Evolutionary conservation across 2,329 filamentous ascomycete genomes (phyloP), one percentile per base, ranked within the genome.

Genomic region (Xylaria sp.): DNA sequence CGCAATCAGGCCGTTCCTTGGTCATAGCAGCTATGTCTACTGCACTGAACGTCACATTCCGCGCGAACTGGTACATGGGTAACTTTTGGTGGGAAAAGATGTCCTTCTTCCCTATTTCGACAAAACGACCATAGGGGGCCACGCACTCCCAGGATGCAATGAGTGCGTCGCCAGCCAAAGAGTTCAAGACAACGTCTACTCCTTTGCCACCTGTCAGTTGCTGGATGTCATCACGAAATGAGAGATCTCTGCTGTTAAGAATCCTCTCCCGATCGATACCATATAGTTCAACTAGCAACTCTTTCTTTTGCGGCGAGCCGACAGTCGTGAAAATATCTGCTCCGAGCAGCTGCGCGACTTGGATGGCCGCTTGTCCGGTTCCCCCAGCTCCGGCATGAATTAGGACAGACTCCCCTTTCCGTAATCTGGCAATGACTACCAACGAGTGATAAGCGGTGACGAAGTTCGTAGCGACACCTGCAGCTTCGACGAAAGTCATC

Each of bases 21-120:
- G 8, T 55, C 56, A 60, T 60, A 2, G 13, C 46, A 13, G 8
- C 3, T 1, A 76, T 57, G 59, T 76, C 75, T 3, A 74, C 62
- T 1, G 71, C 70, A 1, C 67, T 69, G 43, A 73, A 76, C 41
- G 67, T 67, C 10, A 75, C 70, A 31, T 75, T 75, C 49, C 58
- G 67, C 2, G 77, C 76, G 51, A 83, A 83, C 0, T 76, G 75
- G 1, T 72, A 66, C 80, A 83, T 83, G 7, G 79, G 77, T 2
- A 83, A 72, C 0, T 74, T 71, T 2, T 72, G 75, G 41, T 81
- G 79, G 23, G 78, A 76, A 4, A 70, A 60, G 41, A 81, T 78
- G 58, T 81, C 78, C 1, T 72, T 72, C 51, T 77, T 77, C 8
- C 78, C 79, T 23, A 81, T 76, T 59, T 82, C 80, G 0, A 82